Base-by-base conservation (phyloP, 2,329 filamentous ascomycete species). In the Arthrobotrys pseudoclavata region DNA sequence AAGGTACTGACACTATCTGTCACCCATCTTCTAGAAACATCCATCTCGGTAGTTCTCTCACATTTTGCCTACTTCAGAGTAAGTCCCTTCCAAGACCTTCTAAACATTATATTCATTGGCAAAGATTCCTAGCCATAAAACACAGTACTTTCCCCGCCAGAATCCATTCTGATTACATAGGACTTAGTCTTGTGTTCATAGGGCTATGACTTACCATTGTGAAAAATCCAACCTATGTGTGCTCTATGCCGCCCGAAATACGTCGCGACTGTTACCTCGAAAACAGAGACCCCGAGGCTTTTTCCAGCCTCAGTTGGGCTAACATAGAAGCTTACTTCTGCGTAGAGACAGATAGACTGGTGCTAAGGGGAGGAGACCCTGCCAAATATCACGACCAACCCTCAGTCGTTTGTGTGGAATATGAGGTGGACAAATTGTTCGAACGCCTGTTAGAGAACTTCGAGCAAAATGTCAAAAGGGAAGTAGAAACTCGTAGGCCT, bases 201-300 rank as follows among this genome's bases (percentile, higher is more conserved):
- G 7, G 7, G 7, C 26, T 7, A 29, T 29, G 26, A 7, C 7
- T 29, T 29, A 29, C 3, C 3, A 9, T 34, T 34, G 4, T 15
- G 12, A 15, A 40, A 13, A 15, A 15, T 40, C 12, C 5, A 15
- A 15, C 12, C 15, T 15, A 15, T n/a, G 37, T 20, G n/a, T 2
- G 4, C 6, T 9, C 6, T 1, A 18, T 45, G 18, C n/a, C 42
- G 15, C 20, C 4, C 42, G 6, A 45, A 26, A 64, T 67, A 24
- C 69, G 69, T 7, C 69, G 50, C 34, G 69, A 72, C 26, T 72
- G 60, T 31, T 66, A 60, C 12, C 61, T 67, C 37, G 60, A 72
- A 61, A 60, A 64, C 13, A 37, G 69, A 29, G 60, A 66, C 29
- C 45, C 18, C 5, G 10, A 66, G 31, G 42, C 26, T 6, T 72